Percentiles rank a stretch among this genome's conserved stretches.
Evolutionary conservation across 768 basidiomycete genomes (phyloP).

Genomic region (Dentipellis fragilis): DNA sequence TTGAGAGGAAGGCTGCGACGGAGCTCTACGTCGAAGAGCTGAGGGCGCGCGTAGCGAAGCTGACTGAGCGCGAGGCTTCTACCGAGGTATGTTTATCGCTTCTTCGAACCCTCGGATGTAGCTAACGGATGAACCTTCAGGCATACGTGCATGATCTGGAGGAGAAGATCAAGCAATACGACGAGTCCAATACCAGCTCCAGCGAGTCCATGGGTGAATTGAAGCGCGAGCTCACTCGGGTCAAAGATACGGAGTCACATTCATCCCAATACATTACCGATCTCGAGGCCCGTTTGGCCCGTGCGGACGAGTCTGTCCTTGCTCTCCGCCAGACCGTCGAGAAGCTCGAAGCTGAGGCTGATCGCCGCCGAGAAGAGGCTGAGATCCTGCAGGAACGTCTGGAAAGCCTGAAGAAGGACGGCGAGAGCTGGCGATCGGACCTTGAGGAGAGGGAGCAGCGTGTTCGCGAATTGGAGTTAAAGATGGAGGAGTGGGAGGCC

Average conservation of each 20-base stretch:
- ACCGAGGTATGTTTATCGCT: constrained; percentile 59
- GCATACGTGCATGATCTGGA: constrained; percentile 92
- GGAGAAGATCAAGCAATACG: constrained; percentile 77
- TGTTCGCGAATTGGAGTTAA: constrained; percentile 66
- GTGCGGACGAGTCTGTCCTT: constrained; percentile 70
- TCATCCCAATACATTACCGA: constrained; percentile 77
- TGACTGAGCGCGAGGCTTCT: constrained; percentile 81
- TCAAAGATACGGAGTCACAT: constrained; percentile 65
- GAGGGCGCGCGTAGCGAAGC: constrained; percentile 64
- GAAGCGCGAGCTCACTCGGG: constrained; percentile 69
- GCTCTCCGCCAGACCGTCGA: constrained; percentile 63
- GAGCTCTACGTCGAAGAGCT: constrained; percentile 87
- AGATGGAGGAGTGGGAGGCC: constrained; percentile 70
- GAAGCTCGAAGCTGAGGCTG: constrained; percentile 65
- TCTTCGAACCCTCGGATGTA: constrained; percentile 2
- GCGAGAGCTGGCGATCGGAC: constrained; percentile 75
- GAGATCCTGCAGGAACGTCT: constrained; percentile 61
- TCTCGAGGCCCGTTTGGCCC: constrained; percentile 71
- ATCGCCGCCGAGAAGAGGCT: constrained; percentile 64
- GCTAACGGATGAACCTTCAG: constrained; percentile 29
- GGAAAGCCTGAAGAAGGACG: constrained; percentile 58
- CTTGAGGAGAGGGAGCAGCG: constrained; percentile 75
- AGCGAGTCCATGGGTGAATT: constrained; percentile 76
- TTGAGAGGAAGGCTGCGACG: constrained; percentile 64
- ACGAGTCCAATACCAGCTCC: constrained; percentile 69